Evolutionary conservation across 306 rosid species (phyloP).

Genomic region (Cajanus cajan): DNA sequence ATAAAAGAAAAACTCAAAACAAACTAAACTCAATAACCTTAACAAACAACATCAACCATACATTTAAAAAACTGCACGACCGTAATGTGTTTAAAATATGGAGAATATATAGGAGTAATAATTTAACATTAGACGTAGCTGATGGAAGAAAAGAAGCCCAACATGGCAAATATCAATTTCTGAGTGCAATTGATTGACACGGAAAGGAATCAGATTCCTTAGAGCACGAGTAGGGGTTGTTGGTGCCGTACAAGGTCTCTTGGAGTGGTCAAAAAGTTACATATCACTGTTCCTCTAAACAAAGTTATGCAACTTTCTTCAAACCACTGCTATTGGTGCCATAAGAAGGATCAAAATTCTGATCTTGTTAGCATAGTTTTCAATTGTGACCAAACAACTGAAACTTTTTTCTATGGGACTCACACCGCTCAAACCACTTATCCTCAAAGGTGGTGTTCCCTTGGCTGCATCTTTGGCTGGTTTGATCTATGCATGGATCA

Average conservation of each 20-base stretch:
- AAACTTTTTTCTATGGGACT: slow-evolving; percentile 45
- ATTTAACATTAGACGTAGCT: neutral
- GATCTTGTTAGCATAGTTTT: neutral
- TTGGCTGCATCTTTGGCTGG: slow-evolving; percentile 63
- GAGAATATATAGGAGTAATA: neutral
- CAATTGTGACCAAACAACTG: neutral
- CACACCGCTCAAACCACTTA: slow-evolving; percentile 44
- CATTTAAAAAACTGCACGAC: no score
- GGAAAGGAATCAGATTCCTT: slow-evolving; percentile 58
- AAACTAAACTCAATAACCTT: no score
- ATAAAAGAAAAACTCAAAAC: no score
- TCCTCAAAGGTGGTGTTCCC: slow-evolving; percentile 73
- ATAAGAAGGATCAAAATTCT: slow-evolving; percentile 10
- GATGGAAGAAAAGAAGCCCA: slow-evolving; percentile 38
- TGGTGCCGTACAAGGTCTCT: slow-evolving; percentile 27
- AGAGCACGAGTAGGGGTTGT: slow-evolving; percentile 21
- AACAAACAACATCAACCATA: no score
- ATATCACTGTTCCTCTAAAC: slow-evolving; percentile 27
- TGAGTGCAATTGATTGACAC: slow-evolving; percentile 18
- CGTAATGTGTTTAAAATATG: neutral
- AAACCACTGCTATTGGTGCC: neutral
- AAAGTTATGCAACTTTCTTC: slow-evolving; percentile 31
- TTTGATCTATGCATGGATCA: slow-evolving; percentile 50
- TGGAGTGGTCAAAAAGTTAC: slow-evolving; percentile 52
- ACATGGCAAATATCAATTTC: slow-evolving; percentile 14